These are phyloP conservation scores for Phlyctochytrium bullatum DNA, from an alignment of 192 early-diverging fungal species.

Conservation along the genomic window DNA sequence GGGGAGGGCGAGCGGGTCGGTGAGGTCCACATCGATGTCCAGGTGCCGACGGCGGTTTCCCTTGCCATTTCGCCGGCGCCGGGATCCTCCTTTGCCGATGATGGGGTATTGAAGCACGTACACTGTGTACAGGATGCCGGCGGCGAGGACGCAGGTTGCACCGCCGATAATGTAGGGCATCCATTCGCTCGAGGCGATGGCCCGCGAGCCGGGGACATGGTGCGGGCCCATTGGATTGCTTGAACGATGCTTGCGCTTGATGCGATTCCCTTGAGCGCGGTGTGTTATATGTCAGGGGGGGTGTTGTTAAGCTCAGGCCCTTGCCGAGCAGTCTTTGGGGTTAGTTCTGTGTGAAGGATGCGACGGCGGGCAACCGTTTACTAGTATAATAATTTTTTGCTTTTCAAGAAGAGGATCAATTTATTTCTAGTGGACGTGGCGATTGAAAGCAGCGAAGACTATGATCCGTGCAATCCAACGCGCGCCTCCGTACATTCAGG, in stretches of 20 bases:
- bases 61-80: background rate
- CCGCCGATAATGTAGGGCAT: background rate
- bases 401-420: too few relatives aligned
- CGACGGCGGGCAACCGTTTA: too few relatives aligned
- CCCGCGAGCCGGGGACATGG: background rate
- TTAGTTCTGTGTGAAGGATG: too few relatives aligned
- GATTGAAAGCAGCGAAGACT: too few relatives aligned
- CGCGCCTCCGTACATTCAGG: too few relatives aligned
- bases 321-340: too few relatives aligned
- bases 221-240: background rate
- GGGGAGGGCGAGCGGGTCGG: background rate
- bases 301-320: too few relatives aligned
- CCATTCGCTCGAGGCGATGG: background rate
- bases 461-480: too few relatives aligned
- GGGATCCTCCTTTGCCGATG: background rate
- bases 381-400: too few relatives aligned
- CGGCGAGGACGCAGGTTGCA: background rate
- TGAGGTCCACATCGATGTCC: slow-evolving; percentile 12
- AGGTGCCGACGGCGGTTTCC: background rate
- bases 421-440: too few relatives aligned
- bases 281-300: too few relatives aligned
- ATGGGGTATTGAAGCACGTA: background rate
- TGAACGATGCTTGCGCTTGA: slow-evolving; percentile 1
- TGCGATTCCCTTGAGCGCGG: too few relatives aligned
- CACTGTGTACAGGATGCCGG: background rate